These are phyloP conservation scores for Medicago lupulina DNA, from an alignment of 306 rosid species.

Conservation along the genomic window DNA sequence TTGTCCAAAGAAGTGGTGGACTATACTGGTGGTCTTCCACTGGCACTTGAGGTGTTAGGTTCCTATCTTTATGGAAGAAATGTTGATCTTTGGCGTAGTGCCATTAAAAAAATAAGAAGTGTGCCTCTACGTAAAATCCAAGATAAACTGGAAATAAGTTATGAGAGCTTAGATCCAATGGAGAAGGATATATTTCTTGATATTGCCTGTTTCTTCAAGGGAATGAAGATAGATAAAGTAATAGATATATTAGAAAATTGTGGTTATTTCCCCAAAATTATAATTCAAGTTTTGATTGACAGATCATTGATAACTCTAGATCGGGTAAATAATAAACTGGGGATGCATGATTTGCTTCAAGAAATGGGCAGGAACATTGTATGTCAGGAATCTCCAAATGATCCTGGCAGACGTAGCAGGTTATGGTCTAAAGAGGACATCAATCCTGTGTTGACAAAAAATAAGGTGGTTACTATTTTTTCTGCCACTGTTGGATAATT, in stretches of 20 bases:
- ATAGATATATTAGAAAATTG: conserved; percentile 24
- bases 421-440: conserved; percentile 34
- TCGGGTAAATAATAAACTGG: not conserved
- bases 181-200: conserved; percentile 42
- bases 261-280: conserved; percentile 23
- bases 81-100: conserved; percentile 27
- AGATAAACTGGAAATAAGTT: conserved; percentile 33
- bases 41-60: conserved; percentile 33
- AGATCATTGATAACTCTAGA: conserved; percentile 39
- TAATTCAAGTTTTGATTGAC: conserved; percentile 40
- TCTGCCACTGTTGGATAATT: not conserved
- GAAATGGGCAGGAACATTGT: conserved; percentile 39
- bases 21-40: conserved; percentile 26
- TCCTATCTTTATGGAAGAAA: conserved; percentile 6
- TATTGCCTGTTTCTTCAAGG: conserved; percentile 46
- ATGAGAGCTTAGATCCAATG: conserved; percentile 9
- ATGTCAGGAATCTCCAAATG: conserved; percentile 31
- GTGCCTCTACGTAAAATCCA: not conserved
- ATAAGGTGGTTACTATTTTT: conserved; percentile 1
- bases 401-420: conserved; percentile 26
- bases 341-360: conserved; percentile 50
- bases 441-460: conserved; percentile 27
- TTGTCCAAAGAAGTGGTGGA: conserved; percentile 12
- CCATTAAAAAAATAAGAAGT: not conserved
- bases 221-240: not conserved